phyloP scores from a whole-genome alignment of 2,329 filamentous ascomycete genomes.

The Fusarium beomiforme region DNA sequence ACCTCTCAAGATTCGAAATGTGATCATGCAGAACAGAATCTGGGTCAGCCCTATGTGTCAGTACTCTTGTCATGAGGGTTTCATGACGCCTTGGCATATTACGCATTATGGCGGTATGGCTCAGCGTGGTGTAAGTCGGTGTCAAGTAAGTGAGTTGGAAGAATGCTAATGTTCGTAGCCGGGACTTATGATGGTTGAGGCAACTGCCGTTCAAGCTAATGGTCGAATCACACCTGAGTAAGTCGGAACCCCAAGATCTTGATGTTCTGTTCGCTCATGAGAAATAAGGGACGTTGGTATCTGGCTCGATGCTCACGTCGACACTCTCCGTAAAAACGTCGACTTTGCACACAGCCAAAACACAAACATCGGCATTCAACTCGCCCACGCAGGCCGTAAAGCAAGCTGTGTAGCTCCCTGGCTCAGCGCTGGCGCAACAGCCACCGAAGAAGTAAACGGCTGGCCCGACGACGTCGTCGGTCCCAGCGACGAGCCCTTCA shows the following conservation, averaged over 20 bases:
- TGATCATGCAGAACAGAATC: conserved; percentile 58
- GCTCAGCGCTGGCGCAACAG: conserved; percentile 56
- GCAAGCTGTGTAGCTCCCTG: conserved; percentile 64
- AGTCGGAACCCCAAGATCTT: neutral
- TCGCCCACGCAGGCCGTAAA: conserved; percentile 75
- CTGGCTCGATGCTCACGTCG: conserved; percentile 78
- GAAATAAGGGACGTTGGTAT: conserved; percentile 62
- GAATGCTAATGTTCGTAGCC: conserved; percentile 47
- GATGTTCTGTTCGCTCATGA: conserved; percentile 36
- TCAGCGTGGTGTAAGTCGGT: conserved; percentile 66
- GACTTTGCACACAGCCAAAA: conserved; percentile 75
- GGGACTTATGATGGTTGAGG: conserved; percentile 74
- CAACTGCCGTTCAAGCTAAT: conserved; percentile 72
- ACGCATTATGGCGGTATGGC: conserved; percentile 79
- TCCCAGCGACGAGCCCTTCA: conserved; percentile 63
- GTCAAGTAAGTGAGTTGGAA: conserved; percentile 30
- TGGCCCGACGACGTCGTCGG: conserved; percentile 64
- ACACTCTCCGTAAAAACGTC: conserved; percentile 64
- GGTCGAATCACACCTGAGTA: conserved; percentile 76
- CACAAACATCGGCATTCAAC: conserved; percentile 73
- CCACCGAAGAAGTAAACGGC: conserved; percentile 59
- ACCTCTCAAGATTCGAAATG: conserved; percentile 57
- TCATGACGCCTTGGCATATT: conserved; percentile 76
- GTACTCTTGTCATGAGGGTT: conserved; percentile 60
- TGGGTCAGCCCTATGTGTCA: conserved; percentile 60